Conservation (phyloP, 2,329 filamentous ascomycete genomes). For the Septoria linicola region DNA sequence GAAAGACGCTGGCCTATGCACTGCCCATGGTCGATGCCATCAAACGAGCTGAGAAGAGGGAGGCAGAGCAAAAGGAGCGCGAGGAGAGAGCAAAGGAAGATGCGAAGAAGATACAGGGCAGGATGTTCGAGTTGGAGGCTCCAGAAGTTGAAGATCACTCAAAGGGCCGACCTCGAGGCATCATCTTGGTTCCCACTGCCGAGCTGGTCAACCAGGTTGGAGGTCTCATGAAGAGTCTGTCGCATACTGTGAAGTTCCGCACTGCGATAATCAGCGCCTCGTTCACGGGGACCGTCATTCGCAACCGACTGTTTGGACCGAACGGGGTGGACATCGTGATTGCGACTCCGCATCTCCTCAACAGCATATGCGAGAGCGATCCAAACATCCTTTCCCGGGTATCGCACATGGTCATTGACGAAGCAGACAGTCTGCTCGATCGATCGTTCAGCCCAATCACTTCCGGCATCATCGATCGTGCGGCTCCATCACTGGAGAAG, state of each 20-base stretch:
- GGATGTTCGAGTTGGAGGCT: conserved; percentile 57
- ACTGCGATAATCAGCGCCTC: conserved; percentile 78
- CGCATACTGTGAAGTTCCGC: conserved; percentile 84
- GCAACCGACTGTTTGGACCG: conserved; percentile 77
- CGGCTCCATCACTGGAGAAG: conserved; percentile 77
- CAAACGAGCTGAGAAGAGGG: conserved; percentile 66
- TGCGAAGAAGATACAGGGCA: conserved; percentile 41
- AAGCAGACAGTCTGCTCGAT: conserved; percentile 94
- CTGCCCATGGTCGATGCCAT: conserved; percentile 80
- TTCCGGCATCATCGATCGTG: conserved; percentile 75
- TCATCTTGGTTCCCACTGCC: conserved; percentile 87
- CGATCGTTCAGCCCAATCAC: conserved; percentile 86
- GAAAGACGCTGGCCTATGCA: conserved; percentile 92
- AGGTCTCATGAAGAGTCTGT: conserved; percentile 73
- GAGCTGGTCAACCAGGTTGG: conserved; percentile 90
- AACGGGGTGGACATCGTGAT: conserved; percentile 82
- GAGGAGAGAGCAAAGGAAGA: conserved; percentile 31
- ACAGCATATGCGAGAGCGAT: conserved; percentile 82
- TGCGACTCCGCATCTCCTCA: conserved; percentile 83
- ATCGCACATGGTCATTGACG: conserved; percentile 83
- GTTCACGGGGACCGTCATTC: conserved; percentile 74
- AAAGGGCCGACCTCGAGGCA: conserved; percentile 73
- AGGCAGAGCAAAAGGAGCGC: conserved; percentile 47
- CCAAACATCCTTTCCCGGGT: conserved; percentile 93
- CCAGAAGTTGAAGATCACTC: conserved; percentile 62